These are phyloP conservation scores for Eimeria necatrix DNA, from an alignment of 169 alveolate genomes.

Conservation along the genomic window DNA sequence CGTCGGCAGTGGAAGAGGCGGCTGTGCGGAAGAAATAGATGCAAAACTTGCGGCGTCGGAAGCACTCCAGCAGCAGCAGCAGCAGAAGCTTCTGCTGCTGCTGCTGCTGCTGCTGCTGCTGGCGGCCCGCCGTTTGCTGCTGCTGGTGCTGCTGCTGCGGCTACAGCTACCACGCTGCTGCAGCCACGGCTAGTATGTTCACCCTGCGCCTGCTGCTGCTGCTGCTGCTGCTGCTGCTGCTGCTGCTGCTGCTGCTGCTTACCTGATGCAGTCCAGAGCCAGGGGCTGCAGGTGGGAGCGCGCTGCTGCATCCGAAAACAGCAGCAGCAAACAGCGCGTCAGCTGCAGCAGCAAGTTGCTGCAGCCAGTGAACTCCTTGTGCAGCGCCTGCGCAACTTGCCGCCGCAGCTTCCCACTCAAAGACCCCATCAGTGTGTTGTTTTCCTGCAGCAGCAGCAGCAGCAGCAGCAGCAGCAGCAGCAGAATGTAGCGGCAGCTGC, in stretches of 20 bases:
- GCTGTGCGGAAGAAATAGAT: too few species aligned
- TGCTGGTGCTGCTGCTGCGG: too few species aligned
- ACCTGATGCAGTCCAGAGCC: slow-evolving; percentile 38
- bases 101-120: slow-evolving; percentile 10
- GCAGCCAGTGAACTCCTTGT: slow-evolving; percentile 13
- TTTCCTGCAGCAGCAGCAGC: slow-evolving; percentile 49
- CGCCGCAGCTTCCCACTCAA: slow-evolving; percentile 26
- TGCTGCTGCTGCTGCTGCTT: slow-evolving; percentile 27
- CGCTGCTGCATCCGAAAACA: slow-evolving; percentile 14
- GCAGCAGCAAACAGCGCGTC: slow-evolving; percentile 51
- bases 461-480: slow-evolving; percentile 29
- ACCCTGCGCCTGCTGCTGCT: not conserved
- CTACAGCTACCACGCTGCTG: not conserved
- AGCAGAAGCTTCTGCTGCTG: too few species aligned
- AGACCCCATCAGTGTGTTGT: slow-evolving; percentile 7
- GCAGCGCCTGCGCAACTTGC: slow-evolving; percentile 7
- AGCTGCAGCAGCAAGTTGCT: slow-evolving; percentile 36
- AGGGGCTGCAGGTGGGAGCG: slow-evolving; percentile 29
- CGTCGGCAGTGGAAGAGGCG: too few species aligned
- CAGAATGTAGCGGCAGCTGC: slow-evolving; percentile 4
- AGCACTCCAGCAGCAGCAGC: too few species aligned
- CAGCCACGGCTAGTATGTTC: too few species aligned
- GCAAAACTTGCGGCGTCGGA: too few species aligned
- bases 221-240: slow-evolving; percentile 47
- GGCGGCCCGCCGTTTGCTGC: not conserved